Evolutionary conservation across 129 eudicot species (phyloP), one percentile per base, ranked within the genome.

Genomic region (Helianthus tuberosus): DNA sequence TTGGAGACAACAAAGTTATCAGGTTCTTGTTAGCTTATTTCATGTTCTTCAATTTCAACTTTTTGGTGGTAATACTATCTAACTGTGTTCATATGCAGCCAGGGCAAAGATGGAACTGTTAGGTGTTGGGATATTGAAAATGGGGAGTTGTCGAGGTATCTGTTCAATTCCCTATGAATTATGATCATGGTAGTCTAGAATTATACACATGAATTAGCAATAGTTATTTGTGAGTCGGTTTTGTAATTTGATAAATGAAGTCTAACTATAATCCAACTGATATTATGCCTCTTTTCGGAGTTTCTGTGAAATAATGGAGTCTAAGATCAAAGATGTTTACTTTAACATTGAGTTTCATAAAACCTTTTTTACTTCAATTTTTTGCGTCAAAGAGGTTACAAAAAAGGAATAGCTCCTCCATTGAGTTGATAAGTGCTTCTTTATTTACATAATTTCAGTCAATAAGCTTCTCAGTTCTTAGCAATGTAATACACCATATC

Each of bases 81-180:
- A n/a, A n/a, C n/a, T n/a, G n/a, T 25, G 29, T 25, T 25, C 2
- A 25, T 0, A 2, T 25, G 29, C 29, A 25, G 29, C 29, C 29
- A 25, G 29, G 29, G 29, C 29, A 88, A 89, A 71, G 97, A 90
- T 76, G 97, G 97, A 68, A 85, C 91, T 23, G 71, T 93, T 10
- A 93, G 86, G 82, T 84, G 72, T 78, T 93, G 98, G 97, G 98
- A 93, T 75, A 69, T 90, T 58, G 97, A 82, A 70, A 79, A 83
- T 38, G 91, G 88, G 67, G 90, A 91, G 58, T 76, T 93, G 81
- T 91, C 97, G 13, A 88, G 96, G 96, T 90, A 81, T 32, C 39
- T 53, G n/a, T 47, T 62, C 9, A 43, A 53, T 4, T 53, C 16
- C 47, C 17, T 75, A 11, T 44, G 39, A 39, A 25, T 65, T 75